A percentile compares a stretch with the other conserved stretches of the same genome.
These are phyloP conservation scores for Eremomyces bilateralis DNA, from an alignment of 495 filamentous ascomycete species.

Conservation along the genomic window DNA sequence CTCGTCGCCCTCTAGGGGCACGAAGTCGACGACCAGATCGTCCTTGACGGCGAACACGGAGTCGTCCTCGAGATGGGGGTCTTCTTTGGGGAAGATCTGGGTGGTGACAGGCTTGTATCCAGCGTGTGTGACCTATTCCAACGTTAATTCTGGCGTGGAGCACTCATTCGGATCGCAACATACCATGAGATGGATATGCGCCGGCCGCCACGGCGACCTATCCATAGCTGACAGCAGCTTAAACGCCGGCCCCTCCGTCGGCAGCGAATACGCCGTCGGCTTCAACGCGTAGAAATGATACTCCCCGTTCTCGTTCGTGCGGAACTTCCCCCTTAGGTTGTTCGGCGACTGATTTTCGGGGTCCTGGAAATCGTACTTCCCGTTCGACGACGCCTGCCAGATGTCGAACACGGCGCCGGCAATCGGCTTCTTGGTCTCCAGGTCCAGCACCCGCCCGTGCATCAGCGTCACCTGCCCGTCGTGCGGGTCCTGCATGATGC, in stretches of 20 bases:
- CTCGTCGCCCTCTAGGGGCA: slow-evolving; percentile 23
- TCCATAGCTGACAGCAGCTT: slow-evolving; percentile 49
- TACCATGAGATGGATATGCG: slow-evolving; percentile 23
- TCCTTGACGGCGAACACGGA: slow-evolving; percentile 48
- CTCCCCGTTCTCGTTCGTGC: slow-evolving; percentile 48
- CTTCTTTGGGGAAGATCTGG: slow-evolving; percentile 40
- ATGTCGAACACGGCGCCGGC: slow-evolving; percentile 54
- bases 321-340: slow-evolving; percentile 73
- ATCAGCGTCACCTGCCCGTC: slow-evolving; percentile 46
- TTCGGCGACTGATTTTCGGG: slow-evolving; percentile 47
- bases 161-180: slow-evolving; percentile 1
- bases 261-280: slow-evolving; percentile 61
- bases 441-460: slow-evolving; percentile 54
- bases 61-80: slow-evolving; percentile 38
- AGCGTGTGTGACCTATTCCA: slow-evolving; percentile 12
- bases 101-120: slow-evolving; percentile 31
- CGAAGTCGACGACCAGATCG: slow-evolving; percentile 41
- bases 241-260: slow-evolving; percentile 52
- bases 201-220: slow-evolving; percentile 28
- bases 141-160: neutral
- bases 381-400: slow-evolving; percentile 72
- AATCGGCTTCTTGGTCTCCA: slow-evolving; percentile 50
- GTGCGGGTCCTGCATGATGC: slow-evolving; percentile 45
- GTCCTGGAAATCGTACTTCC: slow-evolving; percentile 81
- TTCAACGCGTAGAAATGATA: slow-evolving; percentile 69